phyloP scores from a whole-genome alignment of 2,329 filamentous ascomycete species.

The Ceratocystis colombiana region DNA sequence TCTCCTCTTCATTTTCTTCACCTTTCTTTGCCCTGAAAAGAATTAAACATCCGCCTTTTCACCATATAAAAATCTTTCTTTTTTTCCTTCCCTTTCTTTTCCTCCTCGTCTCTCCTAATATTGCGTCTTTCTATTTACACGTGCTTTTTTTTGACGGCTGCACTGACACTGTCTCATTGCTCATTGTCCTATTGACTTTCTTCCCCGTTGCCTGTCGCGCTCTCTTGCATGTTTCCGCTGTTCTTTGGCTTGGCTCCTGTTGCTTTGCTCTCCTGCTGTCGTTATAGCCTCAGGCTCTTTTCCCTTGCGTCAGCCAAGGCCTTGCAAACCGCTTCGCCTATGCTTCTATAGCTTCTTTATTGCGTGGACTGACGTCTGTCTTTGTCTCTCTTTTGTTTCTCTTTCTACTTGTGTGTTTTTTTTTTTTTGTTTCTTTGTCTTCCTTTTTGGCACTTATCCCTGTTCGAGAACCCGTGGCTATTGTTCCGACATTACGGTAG shows the following conservation, averaged over 20 bases:
- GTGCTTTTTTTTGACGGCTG: background rate
- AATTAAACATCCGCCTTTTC: background rate
- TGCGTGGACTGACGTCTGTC: background rate
- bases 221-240: background rate
- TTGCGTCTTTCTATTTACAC: constrained; percentile 8
- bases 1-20: constrained; percentile 9
- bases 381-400: background rate
- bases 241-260: background rate
- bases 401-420: background rate
- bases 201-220: background rate
- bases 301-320: too few relatives aligned
- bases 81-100: background rate
- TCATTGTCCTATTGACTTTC: background rate
- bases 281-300: background rate
- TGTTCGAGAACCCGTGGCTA: too few relatives aligned
- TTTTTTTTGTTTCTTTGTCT: background rate
- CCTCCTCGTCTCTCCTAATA: background rate
- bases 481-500: background rate
- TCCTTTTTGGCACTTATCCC: background rate
- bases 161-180: background rate
- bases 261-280: background rate
- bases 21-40: background rate
- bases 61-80: constrained; percentile 8
- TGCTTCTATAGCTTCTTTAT: constrained; percentile 4
- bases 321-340: background rate